phyloP scores from a whole-genome alignment of 768 basidiomycete species.

The Mycena galopus region DNA sequence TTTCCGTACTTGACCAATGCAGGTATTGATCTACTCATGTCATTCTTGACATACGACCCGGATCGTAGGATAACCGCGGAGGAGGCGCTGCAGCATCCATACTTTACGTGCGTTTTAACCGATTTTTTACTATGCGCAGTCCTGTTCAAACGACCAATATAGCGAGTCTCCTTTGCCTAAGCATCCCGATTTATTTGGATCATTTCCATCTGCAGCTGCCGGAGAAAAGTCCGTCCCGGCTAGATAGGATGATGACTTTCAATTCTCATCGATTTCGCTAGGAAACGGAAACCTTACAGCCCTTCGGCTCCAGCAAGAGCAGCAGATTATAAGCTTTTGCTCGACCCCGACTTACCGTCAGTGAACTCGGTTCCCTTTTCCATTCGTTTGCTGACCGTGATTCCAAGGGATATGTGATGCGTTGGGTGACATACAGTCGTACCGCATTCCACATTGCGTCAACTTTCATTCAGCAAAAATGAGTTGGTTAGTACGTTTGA shows the following conservation, averaged over 20 bases:
- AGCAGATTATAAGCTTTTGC: slow-evolving; percentile 74
- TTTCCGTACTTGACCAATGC: slow-evolving; percentile 88
- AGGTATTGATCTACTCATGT: slow-evolving; percentile 87
- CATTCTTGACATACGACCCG: slow-evolving; percentile 91
- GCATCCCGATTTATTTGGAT: slow-evolving; percentile 94
- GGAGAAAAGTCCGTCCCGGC: slow-evolving; percentile 83
- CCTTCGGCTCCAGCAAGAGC: slow-evolving; percentile 85
- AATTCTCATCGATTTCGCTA: slow-evolving; percentile 43
- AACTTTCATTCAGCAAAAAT: no score
- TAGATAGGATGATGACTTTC: slow-evolving; percentile 22
- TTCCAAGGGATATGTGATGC: slow-evolving; percentile 7
- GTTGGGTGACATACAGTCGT: background rate
- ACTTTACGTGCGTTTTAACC: slow-evolving; percentile 79
- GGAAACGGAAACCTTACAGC: slow-evolving; percentile 83
- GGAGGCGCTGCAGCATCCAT: slow-evolving; percentile 91
- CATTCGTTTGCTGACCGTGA: background rate
- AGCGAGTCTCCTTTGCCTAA: slow-evolving; percentile 97
- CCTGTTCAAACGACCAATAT: slow-evolving; percentile 2
- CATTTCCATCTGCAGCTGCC: slow-evolving; percentile 95
- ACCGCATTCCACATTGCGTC: no score
- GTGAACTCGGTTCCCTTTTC: background rate
- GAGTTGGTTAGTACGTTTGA: no score
- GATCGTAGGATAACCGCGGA: slow-evolving; percentile 88
- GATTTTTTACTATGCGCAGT: slow-evolving; percentile 14
- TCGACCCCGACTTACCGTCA: slow-evolving; percentile 69